A percentile compares a stretch with the other conserved stretches of the same genome.
Evolutionary conservation across 1,284 basidiomycete species (phyloP).

Genomic region (Pseudomicrostroma phylloplanum): DNA sequence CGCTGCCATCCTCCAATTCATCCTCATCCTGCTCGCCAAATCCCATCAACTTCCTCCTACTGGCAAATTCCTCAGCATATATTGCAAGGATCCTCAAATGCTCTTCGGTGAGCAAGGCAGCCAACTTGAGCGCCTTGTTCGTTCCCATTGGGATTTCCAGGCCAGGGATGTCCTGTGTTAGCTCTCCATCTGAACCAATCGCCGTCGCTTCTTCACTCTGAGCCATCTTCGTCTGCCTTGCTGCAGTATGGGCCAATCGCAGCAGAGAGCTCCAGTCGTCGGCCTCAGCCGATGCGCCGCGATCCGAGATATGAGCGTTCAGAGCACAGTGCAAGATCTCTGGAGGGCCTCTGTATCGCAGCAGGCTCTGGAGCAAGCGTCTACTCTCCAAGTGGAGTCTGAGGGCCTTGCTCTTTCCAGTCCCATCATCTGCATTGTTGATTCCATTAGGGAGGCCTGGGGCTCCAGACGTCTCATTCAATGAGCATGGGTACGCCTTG

Average conservation of each 20-base stretch:
- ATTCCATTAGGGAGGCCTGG: not conserved
- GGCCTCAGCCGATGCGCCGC: conserved; percentile 24
- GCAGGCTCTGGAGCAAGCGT: conserved; percentile 22
- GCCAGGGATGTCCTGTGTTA: not conserved
- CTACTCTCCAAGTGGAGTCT: conserved; percentile 27
- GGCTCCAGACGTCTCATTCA: not conserved
- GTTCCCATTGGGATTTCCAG: not conserved
- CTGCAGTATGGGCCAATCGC: conserved; percentile 5
- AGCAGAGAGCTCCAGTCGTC: conserved; percentile 13
- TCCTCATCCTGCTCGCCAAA: not conserved
- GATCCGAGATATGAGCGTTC: conserved; percentile 18
- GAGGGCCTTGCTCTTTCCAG: conserved; percentile 12
- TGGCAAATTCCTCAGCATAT: conserved; percentile 18
- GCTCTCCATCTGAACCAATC: no score
- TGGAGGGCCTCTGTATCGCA: conserved; percentile 19
- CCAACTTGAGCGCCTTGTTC: not conserved
- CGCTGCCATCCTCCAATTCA: not conserved
- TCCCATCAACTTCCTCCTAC: conserved; percentile 3
- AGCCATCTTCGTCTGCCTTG: no score
- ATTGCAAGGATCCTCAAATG: conserved; percentile 26
- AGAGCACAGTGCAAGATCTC: conserved; percentile 27
- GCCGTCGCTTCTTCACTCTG: not conserved
- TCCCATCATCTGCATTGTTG: not conserved
- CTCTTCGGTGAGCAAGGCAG: conserved; percentile 26
- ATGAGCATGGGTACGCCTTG: conserved; percentile 20